A percentile compares a stretch with the other conserved stretches of the same genome.
Evolutionary conservation across 2,329 filamentous ascomycete genomes (phyloP).

Genomic region (Penicillium sp.): DNA sequence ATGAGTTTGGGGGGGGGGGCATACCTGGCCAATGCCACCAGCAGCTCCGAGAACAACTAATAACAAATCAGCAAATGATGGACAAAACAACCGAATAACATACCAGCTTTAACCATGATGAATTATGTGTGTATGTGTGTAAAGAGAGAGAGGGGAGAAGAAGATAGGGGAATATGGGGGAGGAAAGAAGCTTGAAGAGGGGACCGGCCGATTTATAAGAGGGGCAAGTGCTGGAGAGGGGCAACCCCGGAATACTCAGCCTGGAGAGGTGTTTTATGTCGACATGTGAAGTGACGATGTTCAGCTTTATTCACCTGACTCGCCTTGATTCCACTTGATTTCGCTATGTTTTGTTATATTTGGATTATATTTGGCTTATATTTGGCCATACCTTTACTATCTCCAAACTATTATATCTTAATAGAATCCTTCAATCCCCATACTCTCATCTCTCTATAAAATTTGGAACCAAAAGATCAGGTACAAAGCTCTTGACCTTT

Average conservation of each 20-base stretch:
- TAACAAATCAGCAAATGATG: constrained; percentile 19
- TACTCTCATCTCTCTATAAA: neutral
- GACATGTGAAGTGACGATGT: neutral
- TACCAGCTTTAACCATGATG: constrained; percentile 53
- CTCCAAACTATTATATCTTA: no score
- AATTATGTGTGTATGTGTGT: constrained; percentile 4
- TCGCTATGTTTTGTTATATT: neutral
- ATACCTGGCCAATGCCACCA: constrained; percentile 97
- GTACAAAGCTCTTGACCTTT: neutral
- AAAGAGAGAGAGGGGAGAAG: neutral
- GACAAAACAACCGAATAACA: constrained; percentile 4
- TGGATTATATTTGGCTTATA: neutral
- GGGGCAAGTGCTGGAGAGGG: constrained; percentile 15
- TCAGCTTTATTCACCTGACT: neutral
- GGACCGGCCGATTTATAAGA: constrained; percentile 14
- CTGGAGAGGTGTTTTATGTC: neutral
- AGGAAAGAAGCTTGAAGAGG: constrained; percentile 10
- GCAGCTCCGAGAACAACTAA: constrained; percentile 86
- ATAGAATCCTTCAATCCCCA: neutral
- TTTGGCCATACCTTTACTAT: neutral
- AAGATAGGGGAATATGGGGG: constrained; percentile 4
- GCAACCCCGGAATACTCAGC: constrained; percentile 16
- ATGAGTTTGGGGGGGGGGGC: constrained; percentile 27
- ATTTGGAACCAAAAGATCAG: neutral
- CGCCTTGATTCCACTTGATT: neutral